Conservation (phyloP, 345 rosid genomes). For the Acer campestre region DNA sequence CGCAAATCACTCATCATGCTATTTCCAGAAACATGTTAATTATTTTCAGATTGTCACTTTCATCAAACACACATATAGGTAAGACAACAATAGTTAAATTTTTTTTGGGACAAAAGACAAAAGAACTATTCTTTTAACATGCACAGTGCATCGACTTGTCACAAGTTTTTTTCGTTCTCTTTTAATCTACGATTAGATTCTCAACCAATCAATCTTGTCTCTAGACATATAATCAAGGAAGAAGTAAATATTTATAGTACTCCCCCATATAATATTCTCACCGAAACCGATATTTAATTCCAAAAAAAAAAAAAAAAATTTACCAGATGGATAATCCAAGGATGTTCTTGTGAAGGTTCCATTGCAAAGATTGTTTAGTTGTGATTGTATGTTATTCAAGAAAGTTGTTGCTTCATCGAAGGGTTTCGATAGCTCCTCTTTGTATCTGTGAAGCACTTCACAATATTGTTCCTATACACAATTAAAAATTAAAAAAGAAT, state of each 20-base stretch:
- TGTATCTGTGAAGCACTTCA: conserved; percentile 55
- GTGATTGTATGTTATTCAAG: conserved; percentile 61
- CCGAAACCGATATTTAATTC: too few species aligned
- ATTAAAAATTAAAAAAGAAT: background rate
- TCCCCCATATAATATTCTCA: too few species aligned
- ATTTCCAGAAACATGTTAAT: background rate
- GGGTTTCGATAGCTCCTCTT: conserved; percentile 64
- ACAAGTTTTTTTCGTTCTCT: background rate
- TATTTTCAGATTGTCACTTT: background rate
- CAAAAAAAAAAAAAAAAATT: background rate
- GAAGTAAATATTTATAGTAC: too few species aligned
- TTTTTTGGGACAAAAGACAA: background rate
- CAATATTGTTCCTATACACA: conserved; percentile 60
- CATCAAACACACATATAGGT: conserved; percentile 1
- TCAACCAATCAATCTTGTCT: background rate
- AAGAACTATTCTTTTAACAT: conserved; percentile 27
- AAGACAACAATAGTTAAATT: background rate
- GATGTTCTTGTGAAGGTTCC: conserved; percentile 32
- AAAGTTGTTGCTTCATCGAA: conserved; percentile 60
- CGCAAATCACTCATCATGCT: background rate
- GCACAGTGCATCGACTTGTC: conserved; percentile 14
- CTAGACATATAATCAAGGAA: background rate
- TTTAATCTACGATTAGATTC: background rate
- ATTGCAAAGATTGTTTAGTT: conserved; percentile 54
- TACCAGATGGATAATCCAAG: conserved; percentile 45